Base-by-base conservation (phyloP, 768 basidiomycete species). In the Exidia glandulosa region DNA sequence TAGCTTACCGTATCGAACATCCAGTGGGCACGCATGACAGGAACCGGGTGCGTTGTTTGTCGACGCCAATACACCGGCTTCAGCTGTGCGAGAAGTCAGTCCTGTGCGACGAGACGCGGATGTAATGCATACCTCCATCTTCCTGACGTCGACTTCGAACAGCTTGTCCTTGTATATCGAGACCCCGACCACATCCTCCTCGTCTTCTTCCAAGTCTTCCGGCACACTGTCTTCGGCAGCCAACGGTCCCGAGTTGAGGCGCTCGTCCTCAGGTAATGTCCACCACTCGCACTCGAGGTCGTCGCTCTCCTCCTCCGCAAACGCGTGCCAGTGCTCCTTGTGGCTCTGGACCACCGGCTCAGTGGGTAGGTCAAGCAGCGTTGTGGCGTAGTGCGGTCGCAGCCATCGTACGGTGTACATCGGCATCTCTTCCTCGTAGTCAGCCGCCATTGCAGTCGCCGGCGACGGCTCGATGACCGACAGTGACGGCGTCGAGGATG, bases 31-130 rank as follows among this genome's bases (percentile, higher is more conserved):
- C 75, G 61, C 23, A 72, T 62, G 2, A 76, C 74, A 2, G 69
- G 66, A 25, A 76, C 72, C 41, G 70, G 59, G 2, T 72, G 63
- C 1, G 70, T 72, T 5, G 70, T 71, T 58, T 71, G 71, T 41
- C n/a, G n/a, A n/a, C 68, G 68, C 75, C 75, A 76, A 62, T 74
- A 76, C 2, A 75, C 73, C 1, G 75, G 73, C 59, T 69, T 67
- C 25, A 76, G 67, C 48, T 70, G 33, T 32, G 6, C 27, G 27
- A n/a, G 25, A n/a, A 32, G 50, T 30, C 25, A 54, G 30, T 9
- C 27, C 9, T 25, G 25, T 19, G 50, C 6, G n/a, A n/a, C n/a
- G n/a, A n/a, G 9, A 6, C 9, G 6, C 6, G 12, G 6, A 23
- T 19, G 41, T 14, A 14, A 6, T 4, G 60, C 66, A 23, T 23